A percentile compares a stretch with the other conserved stretches of the same genome.
These are phyloP conservation scores for Buddleja alternifolia DNA, from an alignment of 257 asterid species.

Conservation along the genomic window DNA sequence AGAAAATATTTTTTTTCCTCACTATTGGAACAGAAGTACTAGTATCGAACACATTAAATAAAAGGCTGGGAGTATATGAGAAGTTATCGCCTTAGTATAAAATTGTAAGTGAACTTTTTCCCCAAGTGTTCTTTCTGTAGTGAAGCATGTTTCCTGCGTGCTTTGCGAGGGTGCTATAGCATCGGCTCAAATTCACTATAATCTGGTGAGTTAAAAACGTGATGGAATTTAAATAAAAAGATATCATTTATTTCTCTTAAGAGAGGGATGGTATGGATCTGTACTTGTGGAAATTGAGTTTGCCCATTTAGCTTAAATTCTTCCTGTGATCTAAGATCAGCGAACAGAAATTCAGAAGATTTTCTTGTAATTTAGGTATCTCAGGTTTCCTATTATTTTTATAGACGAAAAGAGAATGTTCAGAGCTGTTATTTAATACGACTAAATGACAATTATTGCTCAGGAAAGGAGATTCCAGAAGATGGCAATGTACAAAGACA, in stretches of 20 bases:
- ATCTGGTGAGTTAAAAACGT: slow-evolving; percentile 5
- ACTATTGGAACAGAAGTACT: not conserved
- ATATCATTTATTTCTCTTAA: not conserved
- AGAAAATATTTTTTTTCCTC: not conserved
- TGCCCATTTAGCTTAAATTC: not conserved
- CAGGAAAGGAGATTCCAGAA: slow-evolving; percentile 79
- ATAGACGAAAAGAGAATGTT: slow-evolving; percentile 11
- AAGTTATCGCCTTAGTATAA: not conserved
- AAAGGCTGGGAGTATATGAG: not conserved
- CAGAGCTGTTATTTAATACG: slow-evolving; percentile 13
- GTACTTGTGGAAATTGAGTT: not conserved
- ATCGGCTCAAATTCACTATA: not conserved
- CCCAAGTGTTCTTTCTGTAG: not conserved
- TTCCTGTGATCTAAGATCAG: not conserved
- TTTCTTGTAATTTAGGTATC: not conserved
- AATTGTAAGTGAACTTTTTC: slow-evolving; percentile 12
- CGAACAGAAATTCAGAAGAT: not conserved
- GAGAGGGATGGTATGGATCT: not conserved
- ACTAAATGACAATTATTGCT: slow-evolving; percentile 22
- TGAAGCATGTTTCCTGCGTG: slow-evolving; percentile 4
- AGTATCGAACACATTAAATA: not conserved
- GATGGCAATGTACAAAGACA: slow-evolving; percentile 51
- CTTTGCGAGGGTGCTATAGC: slow-evolving; percentile 7
- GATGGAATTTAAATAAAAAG: not conserved
- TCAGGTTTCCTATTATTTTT: not conserved